These are phyloP conservation scores for Ceratobasidium sp. DNA, from an alignment of 1,284 basidiomycete species.

Conservation along the genomic window DNA sequence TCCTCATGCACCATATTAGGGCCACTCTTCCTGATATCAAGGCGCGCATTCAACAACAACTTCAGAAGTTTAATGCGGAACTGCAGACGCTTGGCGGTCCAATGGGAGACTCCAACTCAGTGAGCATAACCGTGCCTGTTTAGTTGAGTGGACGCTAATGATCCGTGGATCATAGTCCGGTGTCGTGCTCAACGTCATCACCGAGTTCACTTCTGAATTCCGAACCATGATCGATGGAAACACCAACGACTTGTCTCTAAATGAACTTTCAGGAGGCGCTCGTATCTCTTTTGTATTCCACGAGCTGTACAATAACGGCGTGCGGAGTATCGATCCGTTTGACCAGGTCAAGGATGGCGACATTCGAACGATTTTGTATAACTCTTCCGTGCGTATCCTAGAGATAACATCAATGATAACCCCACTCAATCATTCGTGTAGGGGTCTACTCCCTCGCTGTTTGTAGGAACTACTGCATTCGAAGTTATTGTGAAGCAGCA, in stretches of 20 bases:
- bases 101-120: conserved; percentile 83
- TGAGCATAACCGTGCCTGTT: conserved; percentile 41
- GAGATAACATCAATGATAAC: neutral
- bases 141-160: neutral
- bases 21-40: conserved; percentile 98
- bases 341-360: conserved; percentile 99
- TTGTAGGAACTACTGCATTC: conserved; percentile 95
- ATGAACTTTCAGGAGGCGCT: conserved; percentile 96
- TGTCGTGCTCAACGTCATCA: conserved; percentile 93
- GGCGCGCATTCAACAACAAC: conserved; percentile 84
- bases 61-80: conserved; percentile 87
- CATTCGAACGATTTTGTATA: conserved; percentile 94
- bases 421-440: conserved; percentile 48
- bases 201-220: conserved; percentile 97
- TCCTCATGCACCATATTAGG: conserved; percentile 98
- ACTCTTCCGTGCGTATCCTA: conserved; percentile 80
- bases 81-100: conserved; percentile 86
- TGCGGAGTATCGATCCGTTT: conserved; percentile 96
- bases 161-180: conserved; percentile 56
- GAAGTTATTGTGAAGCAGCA: conserved; percentile 99
- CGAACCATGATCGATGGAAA: conserved; percentile 96
- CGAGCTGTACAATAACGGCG: conserved; percentile 95
- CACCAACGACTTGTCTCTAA: conserved; percentile 91
- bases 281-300: conserved; percentile 99
- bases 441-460: conserved; percentile 95